Evolutionary conservation across 2,329 filamentous ascomycete genomes (phyloP).

Genomic region (Rhinocladiella similis): DNA sequence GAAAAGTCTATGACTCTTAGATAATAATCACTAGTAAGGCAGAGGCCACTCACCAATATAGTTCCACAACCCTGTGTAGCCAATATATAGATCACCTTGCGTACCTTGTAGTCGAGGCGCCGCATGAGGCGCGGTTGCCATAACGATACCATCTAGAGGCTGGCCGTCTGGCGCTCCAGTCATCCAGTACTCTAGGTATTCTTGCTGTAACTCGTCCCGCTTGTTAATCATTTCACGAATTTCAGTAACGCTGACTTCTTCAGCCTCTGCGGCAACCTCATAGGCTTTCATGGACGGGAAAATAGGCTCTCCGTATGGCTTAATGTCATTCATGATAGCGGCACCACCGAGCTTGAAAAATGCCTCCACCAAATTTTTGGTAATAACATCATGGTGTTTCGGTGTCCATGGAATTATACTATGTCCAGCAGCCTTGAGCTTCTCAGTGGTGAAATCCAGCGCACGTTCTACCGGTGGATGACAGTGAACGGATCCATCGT

Average conservation of each 20-base stretch:
- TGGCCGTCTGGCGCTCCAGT: slow-evolving; percentile 33
- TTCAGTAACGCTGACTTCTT: slow-evolving; percentile 31
- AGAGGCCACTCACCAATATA: slow-evolving; percentile 28
- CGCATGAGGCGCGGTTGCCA: slow-evolving; percentile 35
- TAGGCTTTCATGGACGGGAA: slow-evolving; percentile 30
- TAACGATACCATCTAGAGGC: slow-evolving; percentile 38
- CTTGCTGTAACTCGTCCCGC: slow-evolving; percentile 35
- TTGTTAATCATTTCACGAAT: slow-evolving; percentile 33
- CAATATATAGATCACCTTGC: slow-evolving; percentile 30
- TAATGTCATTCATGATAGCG: slow-evolving; percentile 29
- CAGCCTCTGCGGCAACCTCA: slow-evolving; percentile 22
- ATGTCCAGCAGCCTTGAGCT: slow-evolving; percentile 38
- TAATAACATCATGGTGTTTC: background rate
- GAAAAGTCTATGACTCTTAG: slow-evolving; percentile 27
- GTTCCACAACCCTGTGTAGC: slow-evolving; percentile 32
- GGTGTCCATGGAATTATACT: slow-evolving; percentile 27
- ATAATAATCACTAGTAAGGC: background rate
- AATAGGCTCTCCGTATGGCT: slow-evolving; percentile 31
- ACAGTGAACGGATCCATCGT: slow-evolving; percentile 38
- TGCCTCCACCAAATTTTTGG: slow-evolving; percentile 32
- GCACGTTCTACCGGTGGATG: slow-evolving; percentile 41
- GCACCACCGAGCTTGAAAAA: slow-evolving; percentile 31
- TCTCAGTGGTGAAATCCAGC: slow-evolving; percentile 34
- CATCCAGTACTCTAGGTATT: slow-evolving; percentile 40
- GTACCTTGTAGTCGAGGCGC: slow-evolving; percentile 35